Evolutionary conservation across 2,329 filamentous ascomycete genomes (phyloP), one percentile per base, ranked within the genome.

Genomic region (Alternaria arbusti): DNA sequence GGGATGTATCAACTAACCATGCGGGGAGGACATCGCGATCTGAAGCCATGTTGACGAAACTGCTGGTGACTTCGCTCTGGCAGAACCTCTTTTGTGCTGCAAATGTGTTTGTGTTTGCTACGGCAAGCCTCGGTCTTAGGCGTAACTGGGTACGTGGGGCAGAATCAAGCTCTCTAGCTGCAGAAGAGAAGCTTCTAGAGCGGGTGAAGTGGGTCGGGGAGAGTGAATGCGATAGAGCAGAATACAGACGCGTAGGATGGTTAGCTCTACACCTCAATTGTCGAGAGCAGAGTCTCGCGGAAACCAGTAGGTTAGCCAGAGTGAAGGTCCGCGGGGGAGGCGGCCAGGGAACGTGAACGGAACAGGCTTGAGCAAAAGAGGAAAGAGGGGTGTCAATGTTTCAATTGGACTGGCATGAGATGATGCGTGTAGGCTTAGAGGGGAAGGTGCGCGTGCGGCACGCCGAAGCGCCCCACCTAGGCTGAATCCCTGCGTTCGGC

Each of bases 1-100:
- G 20, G 6, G 12, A 26, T 28, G 25, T 12, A 59, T 6, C 3
- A 23, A 67, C 80, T 74, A 67, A 83, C 82, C 80, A 80, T 64
- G 79, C 74, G 10, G 82, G 80, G 49, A 84, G 79, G 59, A 84
- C 79, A 61, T 84, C 82, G 63, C 82, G 76, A 66, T 84, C 83
- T 23, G 81, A 78, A 26, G 82, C 81, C 82, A 84, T 84, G 69
- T 71, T 67, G 70, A 70, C 62, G 54, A 78, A 74, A 63, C 69
- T 76, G 43, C 73, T 76, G 13, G 68, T 78, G 26, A 70, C 68
- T 51, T 78, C 74, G 46, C 66, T 72, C 57, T 78, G 76, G 49
- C 77, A 80, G 36, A 65, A 76, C 59, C 76, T 72, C 56, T 72
- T 65, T 55, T 76, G 72, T 43, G 55, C 44, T 46, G 57, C 50